Conservation (phyloP, 176 grass and related monocot genomes). For the Eragrostis curvula region DNA sequence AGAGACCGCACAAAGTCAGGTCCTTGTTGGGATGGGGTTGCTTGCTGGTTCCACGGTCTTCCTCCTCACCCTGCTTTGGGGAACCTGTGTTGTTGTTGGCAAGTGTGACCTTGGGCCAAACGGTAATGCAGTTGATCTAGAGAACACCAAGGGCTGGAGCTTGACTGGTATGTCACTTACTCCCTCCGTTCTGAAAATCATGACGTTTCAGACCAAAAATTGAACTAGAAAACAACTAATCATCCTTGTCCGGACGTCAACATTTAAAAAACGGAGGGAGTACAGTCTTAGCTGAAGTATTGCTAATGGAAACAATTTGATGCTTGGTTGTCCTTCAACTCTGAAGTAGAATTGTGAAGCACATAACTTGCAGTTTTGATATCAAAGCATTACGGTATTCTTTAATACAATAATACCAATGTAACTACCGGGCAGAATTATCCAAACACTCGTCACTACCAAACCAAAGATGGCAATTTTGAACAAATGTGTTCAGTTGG, state of each 20-base stretch:
- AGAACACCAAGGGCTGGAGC: conserved; percentile 63
- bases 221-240: too few species aligned
- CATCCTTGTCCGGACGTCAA: too few species aligned
- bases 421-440: background rate
- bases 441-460: conserved; percentile 3
- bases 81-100: conserved; percentile 93
- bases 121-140: conserved; percentile 51
- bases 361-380: background rate
- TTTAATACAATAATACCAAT: background rate
- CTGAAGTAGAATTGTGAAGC: background rate
- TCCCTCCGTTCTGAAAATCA: too few species aligned
- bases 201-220: too few species aligned
- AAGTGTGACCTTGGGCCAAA: conserved; percentile 80
- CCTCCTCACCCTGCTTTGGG: conserved; percentile 94
- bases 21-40: conserved; percentile 91
- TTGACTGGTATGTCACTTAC: conserved; percentile 63
- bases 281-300: background rate
- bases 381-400: background rate
- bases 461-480: background rate
- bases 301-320: background rate
- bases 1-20: conserved; percentile 95
- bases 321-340: background rate
- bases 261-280: too few species aligned
- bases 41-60: conserved; percentile 97
- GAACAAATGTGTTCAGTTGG: background rate